Evolutionary conservation across 225 moss, liverwort and hornwort genomes (phyloP), one percentile per base, ranked within the genome.

Genomic region (Bryoerythrophyllum caledonicum): DNA sequence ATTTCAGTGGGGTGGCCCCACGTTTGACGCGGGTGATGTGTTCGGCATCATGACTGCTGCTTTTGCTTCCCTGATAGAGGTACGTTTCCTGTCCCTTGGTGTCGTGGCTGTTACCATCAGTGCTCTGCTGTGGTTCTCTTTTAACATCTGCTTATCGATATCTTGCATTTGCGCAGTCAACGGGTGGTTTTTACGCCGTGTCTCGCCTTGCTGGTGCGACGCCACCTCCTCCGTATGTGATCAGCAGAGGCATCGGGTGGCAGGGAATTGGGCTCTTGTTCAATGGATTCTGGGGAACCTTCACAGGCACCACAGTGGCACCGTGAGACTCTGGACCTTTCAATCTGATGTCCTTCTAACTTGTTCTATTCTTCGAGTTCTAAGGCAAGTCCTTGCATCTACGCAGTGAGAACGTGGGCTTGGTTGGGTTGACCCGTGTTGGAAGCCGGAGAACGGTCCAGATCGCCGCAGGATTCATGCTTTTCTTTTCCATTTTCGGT

Each of bases 171-270:
- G 4, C 68, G 51, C 89, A 96, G 96, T 94, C 96, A 23, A 96
- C 96, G 2, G 96, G 87, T 67, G 94, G 89, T 26, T 96, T 94
- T 70, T 92, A 87, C 70, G 96, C 96, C 24, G 90, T 86, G 7
- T 83, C 91, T 63, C 91, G 96, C 5, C 80, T 96, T 34, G 82
- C 96, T 1, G 96, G 96, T 68, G 96, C 96, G 20, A 94, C 96
- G 65, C 96, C 96, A 0, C 96, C 96, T 65, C 96, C 96, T 3
- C 94, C 96, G 0, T 87, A 83, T 52, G 96, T 96, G 2, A 94
- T 96, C 71, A 94, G 94, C 75, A 81, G 96, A 63, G 96, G 94
- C 57, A 83, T 94, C 16, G 96, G 96, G 19, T 96, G 94, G 94
- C 94, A 94, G 76, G 94, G 94, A 19, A 68, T 95, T 63, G 94